These are phyloP conservation scores for Paratinospora sagittata DNA, from an alignment of 164 flowering plant genomes.

Conservation along the genomic window DNA sequence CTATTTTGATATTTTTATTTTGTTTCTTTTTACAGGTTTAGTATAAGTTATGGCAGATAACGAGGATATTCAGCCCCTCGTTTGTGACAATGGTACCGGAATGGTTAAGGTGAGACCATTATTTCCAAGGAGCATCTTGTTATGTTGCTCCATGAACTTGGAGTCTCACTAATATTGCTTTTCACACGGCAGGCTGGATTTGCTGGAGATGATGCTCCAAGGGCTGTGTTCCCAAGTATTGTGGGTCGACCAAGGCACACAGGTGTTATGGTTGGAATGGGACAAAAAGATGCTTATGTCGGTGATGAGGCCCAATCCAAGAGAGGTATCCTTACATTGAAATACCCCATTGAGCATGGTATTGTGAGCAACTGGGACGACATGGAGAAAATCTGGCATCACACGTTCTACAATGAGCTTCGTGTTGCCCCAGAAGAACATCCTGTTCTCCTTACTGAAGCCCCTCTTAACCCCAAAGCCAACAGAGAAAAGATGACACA, in stretches of 20 bases:
- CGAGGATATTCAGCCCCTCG: slow-evolving; percentile 66
- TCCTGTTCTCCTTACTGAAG: slow-evolving; percentile 72
- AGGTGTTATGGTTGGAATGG: slow-evolving; percentile 86
- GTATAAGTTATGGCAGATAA: slow-evolving; percentile 41
- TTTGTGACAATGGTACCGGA: slow-evolving; percentile 71
- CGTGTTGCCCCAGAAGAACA: slow-evolving; percentile 87
- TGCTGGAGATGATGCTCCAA: slow-evolving; percentile 77
- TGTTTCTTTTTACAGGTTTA: slow-evolving; percentile 6
- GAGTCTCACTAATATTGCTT: background rate
- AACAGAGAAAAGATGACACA: slow-evolving; percentile 80
- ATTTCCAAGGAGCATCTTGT: background rate
- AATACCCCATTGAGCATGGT: slow-evolving; percentile 76
- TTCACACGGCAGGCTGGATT: slow-evolving; percentile 50
- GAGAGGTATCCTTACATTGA: slow-evolving; percentile 65
- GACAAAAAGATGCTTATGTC: slow-evolving; percentile 71
- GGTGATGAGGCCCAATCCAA: slow-evolving; percentile 80
- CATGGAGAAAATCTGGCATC: slow-evolving; percentile 87
- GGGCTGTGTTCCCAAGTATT: slow-evolving; percentile 72
- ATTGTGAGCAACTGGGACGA: slow-evolving; percentile 85
- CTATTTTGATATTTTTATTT: slow-evolving; percentile 3
- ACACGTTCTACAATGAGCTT: slow-evolving; percentile 69
- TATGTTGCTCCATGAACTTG: background rate
- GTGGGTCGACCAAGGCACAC: slow-evolving; percentile 75
- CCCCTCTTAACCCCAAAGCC: slow-evolving; percentile 78
- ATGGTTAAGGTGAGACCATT: slow-evolving; percentile 51